Percentiles rank a stretch among this genome's conserved stretches.
phyloP scores from a whole-genome alignment of 768 basidiomycete species.

The Austroboletus eburneus region DNA sequence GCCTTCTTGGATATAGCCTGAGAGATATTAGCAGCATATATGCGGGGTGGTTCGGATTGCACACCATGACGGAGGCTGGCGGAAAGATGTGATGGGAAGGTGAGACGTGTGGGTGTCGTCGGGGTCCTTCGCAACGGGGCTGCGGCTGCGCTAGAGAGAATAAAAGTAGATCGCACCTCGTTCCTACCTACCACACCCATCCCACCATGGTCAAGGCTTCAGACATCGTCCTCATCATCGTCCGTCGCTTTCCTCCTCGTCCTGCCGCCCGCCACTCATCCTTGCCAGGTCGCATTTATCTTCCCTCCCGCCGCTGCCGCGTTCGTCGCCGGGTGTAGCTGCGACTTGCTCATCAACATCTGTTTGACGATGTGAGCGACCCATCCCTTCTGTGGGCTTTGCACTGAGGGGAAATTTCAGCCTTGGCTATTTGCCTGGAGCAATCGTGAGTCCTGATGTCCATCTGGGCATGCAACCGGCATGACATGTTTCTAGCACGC shows the following conservation, averaged over 20 bases:
- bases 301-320: conserved; percentile 80
- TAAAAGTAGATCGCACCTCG: not conserved
- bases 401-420: conserved; percentile 31
- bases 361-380: conserved; percentile 63
- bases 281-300: conserved; percentile 63
- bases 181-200: conserved; percentile 1
- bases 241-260: conserved; percentile 30
- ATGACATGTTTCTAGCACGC: conserved; percentile 48
- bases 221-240: conserved; percentile 77
- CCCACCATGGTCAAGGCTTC: conserved; percentile 50
- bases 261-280: not conserved
- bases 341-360: conserved; percentile 84
- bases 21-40: conserved; percentile 1
- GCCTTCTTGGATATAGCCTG: conserved; percentile 90
- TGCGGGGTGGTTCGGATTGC: not conserved
- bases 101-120: not conserved
- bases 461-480: not conserved
- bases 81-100: conserved; percentile 1
- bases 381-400: not conserved
- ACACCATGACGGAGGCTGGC: conserved; percentile 21
- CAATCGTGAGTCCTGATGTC: conserved; percentile 35
- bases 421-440: conserved; percentile 73
- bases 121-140: conserved; percentile 17
- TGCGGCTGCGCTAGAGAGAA: conserved; percentile 14
- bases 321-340: conserved; percentile 78